Evolutionary conservation across 345 rosid genomes (phyloP).

Genomic region (Syzygium oleosum): DNA sequence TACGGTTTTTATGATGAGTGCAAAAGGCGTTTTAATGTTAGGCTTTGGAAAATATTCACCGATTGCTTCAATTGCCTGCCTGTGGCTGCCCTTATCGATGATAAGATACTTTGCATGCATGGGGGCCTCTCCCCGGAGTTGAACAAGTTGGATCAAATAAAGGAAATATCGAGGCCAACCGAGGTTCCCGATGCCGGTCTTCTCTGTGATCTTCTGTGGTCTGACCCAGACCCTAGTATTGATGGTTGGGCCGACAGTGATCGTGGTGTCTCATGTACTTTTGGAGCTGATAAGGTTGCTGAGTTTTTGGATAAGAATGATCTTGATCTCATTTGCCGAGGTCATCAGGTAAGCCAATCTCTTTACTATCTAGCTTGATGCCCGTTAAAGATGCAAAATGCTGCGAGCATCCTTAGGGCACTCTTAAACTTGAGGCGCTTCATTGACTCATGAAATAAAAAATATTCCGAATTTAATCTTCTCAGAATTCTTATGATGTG

Average conservation of each 20-base stretch:
- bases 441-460: neutral
- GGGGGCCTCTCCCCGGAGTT: constrained; percentile 92
- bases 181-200: constrained; percentile 93
- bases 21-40: constrained; percentile 87
- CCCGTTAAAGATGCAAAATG: neutral
- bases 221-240: constrained; percentile 71
- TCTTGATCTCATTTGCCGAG: constrained; percentile 94
- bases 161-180: constrained; percentile 69
- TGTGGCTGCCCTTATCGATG: constrained; percentile 83
- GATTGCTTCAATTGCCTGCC: constrained; percentile 95
- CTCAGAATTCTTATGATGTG: neutral
- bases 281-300: constrained; percentile 75
- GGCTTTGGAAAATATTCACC: constrained; percentile 91
- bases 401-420: neutral
- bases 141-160: constrained; percentile 63
- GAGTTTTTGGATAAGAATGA: constrained; percentile 89
- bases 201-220: constrained; percentile 95
- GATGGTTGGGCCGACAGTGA: constrained; percentile 89
- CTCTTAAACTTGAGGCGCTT: neutral
- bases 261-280: constrained; percentile 85
- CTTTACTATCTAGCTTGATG: neutral
- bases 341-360: constrained; percentile 71
- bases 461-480: neutral
- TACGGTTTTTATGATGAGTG: constrained; percentile 99
- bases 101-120: constrained; percentile 94